Base-by-base conservation (phyloP, 768 basidiomycete genomes). In the Fistulinella prunicolor region DNA sequence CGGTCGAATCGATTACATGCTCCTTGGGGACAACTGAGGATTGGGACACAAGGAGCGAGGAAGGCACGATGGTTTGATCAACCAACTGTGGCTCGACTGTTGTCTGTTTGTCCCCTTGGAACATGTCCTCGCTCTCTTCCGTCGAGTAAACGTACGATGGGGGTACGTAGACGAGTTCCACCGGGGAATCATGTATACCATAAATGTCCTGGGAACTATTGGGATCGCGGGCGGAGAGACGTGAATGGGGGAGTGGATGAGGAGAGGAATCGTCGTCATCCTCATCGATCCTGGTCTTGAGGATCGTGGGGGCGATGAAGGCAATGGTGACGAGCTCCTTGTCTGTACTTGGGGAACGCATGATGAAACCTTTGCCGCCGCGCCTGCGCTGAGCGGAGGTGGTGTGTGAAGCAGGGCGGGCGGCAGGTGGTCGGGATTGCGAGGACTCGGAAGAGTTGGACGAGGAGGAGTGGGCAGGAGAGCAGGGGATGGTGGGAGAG, bases 101-200 rank as follows among this genome's bases (percentile, higher is more conserved):
- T 9, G 61, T 47, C 12, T 44, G 55, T 16, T 47, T 53, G 29
- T 65, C 63, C 23, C 53, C 57, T 16, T 52, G 39, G 50, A 50
- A 55, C 9, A 51, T 56, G 22, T 53, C 51, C 28, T 61, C 67
- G 23, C 37, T 39, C 38, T 54, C 57, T 9, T 55, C 57, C 1
- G 58, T 16, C 2, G 61, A 52, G 46, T 57, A 60, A 23, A 55
- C 14, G 50, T 70, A 73, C 4, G 64, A 59, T n/a, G 74, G 70
- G 1, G 86, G 86, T 14, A 83, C 82, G 59, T 86, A 88, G 20
- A 88, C 86, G 54, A 88, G 73, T 51, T 86, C 84, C 32, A 86
- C 82, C 1, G 81, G 79, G 0, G 78, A 74, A 44, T 73, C 72
- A 36, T 72, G 74, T 20, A 64, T 59, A 42, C 52, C 49, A 47